Conservation (phyloP, 805 yeast species). For the Myxozyma melibiosi region DNA sequence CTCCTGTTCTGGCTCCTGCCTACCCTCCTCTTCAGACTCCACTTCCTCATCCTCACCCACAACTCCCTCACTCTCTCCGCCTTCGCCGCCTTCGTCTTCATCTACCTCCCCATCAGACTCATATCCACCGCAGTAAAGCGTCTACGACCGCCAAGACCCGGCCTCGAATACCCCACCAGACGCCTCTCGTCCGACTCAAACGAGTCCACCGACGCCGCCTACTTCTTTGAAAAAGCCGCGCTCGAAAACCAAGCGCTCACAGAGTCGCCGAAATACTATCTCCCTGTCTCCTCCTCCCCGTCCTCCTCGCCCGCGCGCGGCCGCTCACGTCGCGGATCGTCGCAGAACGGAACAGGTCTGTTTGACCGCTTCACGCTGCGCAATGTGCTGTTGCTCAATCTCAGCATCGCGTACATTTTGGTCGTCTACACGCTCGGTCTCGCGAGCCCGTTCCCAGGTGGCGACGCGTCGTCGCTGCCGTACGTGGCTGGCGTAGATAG, state of each 20-base stretch:
- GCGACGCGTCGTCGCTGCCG: neutral
- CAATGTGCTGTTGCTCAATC: neutral
- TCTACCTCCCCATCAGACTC: slow-evolving; percentile 20
- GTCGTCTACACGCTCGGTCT: slow-evolving; percentile 3
- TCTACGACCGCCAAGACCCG: no score
- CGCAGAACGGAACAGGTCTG: neutral
- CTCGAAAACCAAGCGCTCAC: neutral
- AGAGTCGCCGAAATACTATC: no score
- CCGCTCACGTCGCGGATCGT: neutral
- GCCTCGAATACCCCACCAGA: neutral
- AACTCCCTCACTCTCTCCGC: slow-evolving; percentile 19
- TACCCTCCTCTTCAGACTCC: slow-evolving; percentile 12
- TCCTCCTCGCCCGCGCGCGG: neutral
- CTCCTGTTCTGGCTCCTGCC: slow-evolving; percentile 21
- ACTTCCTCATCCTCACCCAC: slow-evolving; percentile 23
- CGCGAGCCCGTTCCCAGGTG: neutral
- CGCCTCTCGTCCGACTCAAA: neutral
- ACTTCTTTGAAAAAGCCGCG: neutral
- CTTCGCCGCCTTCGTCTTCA: slow-evolving; percentile 16
- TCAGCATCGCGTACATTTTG: neutral
- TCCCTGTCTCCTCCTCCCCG: neutral
- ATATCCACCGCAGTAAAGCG: neutral
- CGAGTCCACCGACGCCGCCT: neutral
- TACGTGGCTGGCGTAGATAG: neutral
- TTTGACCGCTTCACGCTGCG: neutral